Base-by-base conservation (phyloP, 257 asterid genomes). In the Craterostigma plantagineum region DNA sequence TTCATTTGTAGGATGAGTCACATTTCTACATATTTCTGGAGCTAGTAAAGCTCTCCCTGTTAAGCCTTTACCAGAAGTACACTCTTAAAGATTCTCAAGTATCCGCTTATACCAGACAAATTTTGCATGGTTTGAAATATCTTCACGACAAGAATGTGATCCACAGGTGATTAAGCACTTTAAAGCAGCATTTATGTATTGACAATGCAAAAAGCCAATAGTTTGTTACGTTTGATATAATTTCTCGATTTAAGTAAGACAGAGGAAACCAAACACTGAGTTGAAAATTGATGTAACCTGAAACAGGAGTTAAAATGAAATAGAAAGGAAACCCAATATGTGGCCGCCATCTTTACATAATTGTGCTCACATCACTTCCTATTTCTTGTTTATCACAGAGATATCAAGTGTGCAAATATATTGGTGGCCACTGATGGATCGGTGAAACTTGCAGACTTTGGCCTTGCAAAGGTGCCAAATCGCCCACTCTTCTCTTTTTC, bases 391-490 rank as follows among this genome's bases (percentile, higher is more conserved):
- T 64, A 43, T 18, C 46, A 37, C 76, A 87, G 99, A 65, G 99
- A 90, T 69, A 79, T 83, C 53, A 79, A 79, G 63, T 90, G 99
- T 54, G 92, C 95, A 61, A 83, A 83, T 66, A 75, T 90, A 59
- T 69, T 90, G 77, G 91, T 83, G 71, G 84, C 75, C 69, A 67
- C 91, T 42, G 64, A 64, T 65, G 99, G 99, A 36, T 62, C 50
- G 40, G 99, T 83, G 63, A 90, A 90, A 72, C 95, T 90, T 63
- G 87, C 95, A 11, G 99, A 83, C 77, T 90, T 90, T 65, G 99
- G 99, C 61, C 91, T 90, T 56, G 99, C 94, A 16, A 90, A 83
- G 94, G 99, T 90, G 41, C 27, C 11, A 11, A 51, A 15, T 1
- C 36, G 38, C 35, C 44, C 14, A 14, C 50, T 14, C 45, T 34